A percentile compares a stretch with the other conserved stretches of the same genome.
Evolutionary conservation across 208 protist genomes (phyloP).

Genomic region (Acanthamoeba lenticulata): DNA sequence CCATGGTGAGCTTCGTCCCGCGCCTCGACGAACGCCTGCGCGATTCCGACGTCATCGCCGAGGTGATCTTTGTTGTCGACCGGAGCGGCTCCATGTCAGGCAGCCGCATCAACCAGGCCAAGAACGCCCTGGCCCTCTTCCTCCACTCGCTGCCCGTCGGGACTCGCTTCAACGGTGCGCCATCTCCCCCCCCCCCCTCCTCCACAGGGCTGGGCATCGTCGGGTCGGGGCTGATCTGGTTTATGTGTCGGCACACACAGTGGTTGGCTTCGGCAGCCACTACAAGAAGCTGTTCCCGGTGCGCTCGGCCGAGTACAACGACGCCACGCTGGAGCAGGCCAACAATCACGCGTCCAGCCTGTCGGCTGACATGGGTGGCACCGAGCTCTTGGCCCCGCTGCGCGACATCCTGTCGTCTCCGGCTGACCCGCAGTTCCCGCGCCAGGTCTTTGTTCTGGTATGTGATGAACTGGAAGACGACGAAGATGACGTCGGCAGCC

Average conservation of each 20-base stretch:
- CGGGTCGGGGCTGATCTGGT: too few species aligned
- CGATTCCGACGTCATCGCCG: slow-evolving; percentile 44
- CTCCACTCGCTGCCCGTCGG: slow-evolving; percentile 72
- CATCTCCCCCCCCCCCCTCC: too few species aligned
- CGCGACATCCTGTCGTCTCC: slow-evolving; percentile 11
- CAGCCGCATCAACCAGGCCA: slow-evolving; percentile 70
- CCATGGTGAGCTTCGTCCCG: slow-evolving; percentile 20
- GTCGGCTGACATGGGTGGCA: slow-evolving; percentile 76
- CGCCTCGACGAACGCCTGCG: neutral
- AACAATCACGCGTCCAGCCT: slow-evolving; percentile 25
- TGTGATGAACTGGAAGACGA: too few species aligned
- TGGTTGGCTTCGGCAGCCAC: slow-evolving; percentile 74
- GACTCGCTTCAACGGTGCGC: slow-evolving; percentile 64
- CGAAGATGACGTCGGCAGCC: neutral
- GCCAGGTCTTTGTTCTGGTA: slow-evolving; percentile 73
- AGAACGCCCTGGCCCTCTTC: slow-evolving; percentile 74
- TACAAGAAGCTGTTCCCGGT: slow-evolving; percentile 62
- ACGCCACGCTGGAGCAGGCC: slow-evolving; percentile 59
- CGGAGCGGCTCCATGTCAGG: slow-evolving; percentile 78
- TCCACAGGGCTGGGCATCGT: too few species aligned
- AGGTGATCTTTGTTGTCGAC: slow-evolving; percentile 81
- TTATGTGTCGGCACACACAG: neutral
- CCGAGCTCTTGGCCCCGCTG: slow-evolving; percentile 73
- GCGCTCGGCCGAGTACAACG: slow-evolving; percentile 57
- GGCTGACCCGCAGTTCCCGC: slow-evolving; percentile 42